Evolutionary conservation across 495 filamentous ascomycete genomes (phyloP).

Genomic region (Hypoxylon fuscum): DNA sequence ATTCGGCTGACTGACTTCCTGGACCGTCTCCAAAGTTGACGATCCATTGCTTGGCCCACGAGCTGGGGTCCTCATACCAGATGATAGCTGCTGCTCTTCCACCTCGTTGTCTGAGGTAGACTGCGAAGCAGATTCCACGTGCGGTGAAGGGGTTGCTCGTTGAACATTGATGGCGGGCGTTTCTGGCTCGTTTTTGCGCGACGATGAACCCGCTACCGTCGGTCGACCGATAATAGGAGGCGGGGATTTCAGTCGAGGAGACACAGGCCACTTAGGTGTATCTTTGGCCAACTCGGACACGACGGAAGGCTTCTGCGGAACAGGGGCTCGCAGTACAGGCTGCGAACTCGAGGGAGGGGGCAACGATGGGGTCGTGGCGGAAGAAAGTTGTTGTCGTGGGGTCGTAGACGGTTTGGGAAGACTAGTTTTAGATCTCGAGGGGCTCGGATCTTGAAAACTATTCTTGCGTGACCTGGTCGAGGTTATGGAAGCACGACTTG

Average conservation of each 20-base stretch:
- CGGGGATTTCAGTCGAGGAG: conserved; percentile 72
- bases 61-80: conserved; percentile 70
- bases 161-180: conserved; percentile 65
- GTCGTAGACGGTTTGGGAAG: conserved; percentile 67
- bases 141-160: conserved; percentile 56
- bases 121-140: conserved; percentile 47
- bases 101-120: conserved; percentile 57
- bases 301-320: conserved; percentile 66
- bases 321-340: conserved; percentile 64
- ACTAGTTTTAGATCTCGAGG: conserved; percentile 63
- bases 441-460: conserved; percentile 72
- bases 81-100: conserved; percentile 61
- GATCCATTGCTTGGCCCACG: conserved; percentile 72
- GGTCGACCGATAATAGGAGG: conserved; percentile 63
- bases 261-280: conserved; percentile 70
- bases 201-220: conserved; percentile 48
- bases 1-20: conserved; percentile 85
- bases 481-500: conserved; percentile 32
- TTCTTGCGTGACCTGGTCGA: conserved; percentile 71
- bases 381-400: conserved; percentile 69
- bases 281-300: conserved; percentile 63
- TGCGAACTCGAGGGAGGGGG: conserved; percentile 64
- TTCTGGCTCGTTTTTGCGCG: conserved; percentile 57
- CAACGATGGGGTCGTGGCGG: conserved; percentile 67
- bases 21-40: conserved; percentile 86